phyloP scores from a whole-genome alignment of 202 grass and related monocot species.

The Musa balbisiana region DNA sequence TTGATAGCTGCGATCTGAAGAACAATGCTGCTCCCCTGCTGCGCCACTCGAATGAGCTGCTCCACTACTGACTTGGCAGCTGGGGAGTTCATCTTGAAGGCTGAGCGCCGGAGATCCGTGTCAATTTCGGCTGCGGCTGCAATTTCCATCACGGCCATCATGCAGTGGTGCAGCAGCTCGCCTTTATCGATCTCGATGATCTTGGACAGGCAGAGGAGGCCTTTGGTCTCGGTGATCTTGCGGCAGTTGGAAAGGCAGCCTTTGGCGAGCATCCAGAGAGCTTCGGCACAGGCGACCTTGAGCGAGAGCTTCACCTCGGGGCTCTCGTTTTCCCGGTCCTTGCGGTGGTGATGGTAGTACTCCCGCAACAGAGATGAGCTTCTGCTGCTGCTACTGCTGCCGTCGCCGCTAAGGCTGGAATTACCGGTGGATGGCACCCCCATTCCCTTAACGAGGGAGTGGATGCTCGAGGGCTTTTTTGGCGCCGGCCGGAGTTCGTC shows the following conservation, averaged over 20 bases:
- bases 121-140: conserved; percentile 11
- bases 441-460: conserved; percentile 15
- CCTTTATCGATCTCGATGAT: conserved; percentile 15
- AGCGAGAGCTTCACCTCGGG: conserved; percentile 21
- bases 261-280: conserved; percentile 23
- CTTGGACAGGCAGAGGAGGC: conserved; percentile 19
- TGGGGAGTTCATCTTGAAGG: conserved; percentile 22
- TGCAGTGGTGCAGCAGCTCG: conserved; percentile 19
- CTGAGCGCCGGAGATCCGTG: conserved; percentile 19
- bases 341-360: conserved; percentile 17
- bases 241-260: conserved; percentile 10
- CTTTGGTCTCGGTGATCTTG: conserved; percentile 24
- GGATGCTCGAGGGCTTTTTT: conserved; percentile 20
- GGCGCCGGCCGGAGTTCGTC: background rate
- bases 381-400: background rate
- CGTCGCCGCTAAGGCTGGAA: background rate
- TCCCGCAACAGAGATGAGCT: background rate
- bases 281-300: conserved; percentile 22
- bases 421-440: background rate
- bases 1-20: conserved; percentile 17
- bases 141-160: conserved; percentile 20
- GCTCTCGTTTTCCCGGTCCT: conserved; percentile 25
- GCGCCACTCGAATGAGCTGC: conserved; percentile 14
- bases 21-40: conserved; percentile 7
- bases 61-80: conserved; percentile 21